Evolutionary conservation across 257 asterid species (phyloP), one percentile per base, ranked within the genome.

Genomic region (Jacaranda copaia): DNA sequence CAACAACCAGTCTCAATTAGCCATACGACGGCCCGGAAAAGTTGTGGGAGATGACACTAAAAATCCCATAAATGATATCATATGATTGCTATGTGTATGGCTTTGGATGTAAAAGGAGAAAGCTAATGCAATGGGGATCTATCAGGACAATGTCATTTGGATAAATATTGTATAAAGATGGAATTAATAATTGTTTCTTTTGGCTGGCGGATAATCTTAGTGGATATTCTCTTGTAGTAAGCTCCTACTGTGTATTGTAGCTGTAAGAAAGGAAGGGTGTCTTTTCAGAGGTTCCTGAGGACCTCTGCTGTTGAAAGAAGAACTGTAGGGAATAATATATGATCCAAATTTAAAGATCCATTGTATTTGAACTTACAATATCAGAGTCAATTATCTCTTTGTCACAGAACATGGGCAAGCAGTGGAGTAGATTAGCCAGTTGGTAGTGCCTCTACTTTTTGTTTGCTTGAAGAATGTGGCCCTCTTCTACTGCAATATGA

Each of bases 11-110:
- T 67, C 88, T 18, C 36, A 79, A 3, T 52, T 18, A 14, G 18
- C 14, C 18, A n/a, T 58, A 46, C 10, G 59, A 15, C 71, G 42
- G 35, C 78, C 58, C 72, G n/a, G 32, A 25, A 87, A 85, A 81
- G 68, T 81, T 77, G 89, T 67, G 19, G 92, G 90, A 60, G 88
- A 80, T 59, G 86, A 79, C 8, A 80, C 45, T 73, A 56, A 60
- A 18, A 13, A 67, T 81, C 63, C 84, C 80, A 12, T 76, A 40
- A 79, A 73, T 78, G 70, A 66, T 79, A 60, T 36, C 20, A 6
- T 72, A 60, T n/a, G 45, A 18, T 46, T 46, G 70, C 59, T 49
- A 12, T 60, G 45, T 59, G 58, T 68, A 9, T 32, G 61, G 20
- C 38, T 32, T 11, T 64, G 18, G 59, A 5, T 1, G 15, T 4